Percentiles rank a stretch among this genome's conserved stretches.
Conservation (phyloP, 371 early-diverging fungal species). For the Nematocida sp. region DNA sequence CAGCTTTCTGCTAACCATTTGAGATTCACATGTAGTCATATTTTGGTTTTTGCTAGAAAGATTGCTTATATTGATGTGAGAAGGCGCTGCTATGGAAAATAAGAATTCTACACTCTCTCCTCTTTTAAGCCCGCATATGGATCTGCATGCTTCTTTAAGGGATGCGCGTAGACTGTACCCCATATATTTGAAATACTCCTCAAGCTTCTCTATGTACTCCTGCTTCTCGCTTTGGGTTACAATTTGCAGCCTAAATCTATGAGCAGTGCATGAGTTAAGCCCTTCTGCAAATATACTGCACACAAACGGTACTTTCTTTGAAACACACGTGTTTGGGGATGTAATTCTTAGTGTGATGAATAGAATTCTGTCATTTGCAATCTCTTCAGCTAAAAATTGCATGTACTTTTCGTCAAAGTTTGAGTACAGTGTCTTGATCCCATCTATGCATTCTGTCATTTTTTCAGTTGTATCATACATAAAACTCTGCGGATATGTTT, state of each 20-base stretch:
- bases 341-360: neutral
- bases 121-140: neutral
- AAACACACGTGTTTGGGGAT: neutral
- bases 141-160: neutral
- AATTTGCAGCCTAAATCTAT: conserved; percentile 34
- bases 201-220: neutral
- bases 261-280: neutral
- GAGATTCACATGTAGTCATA: neutral
- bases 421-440: neutral
- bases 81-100: neutral
- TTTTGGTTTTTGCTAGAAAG: neutral
- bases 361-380: conserved; percentile 12
- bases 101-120: conserved; percentile 1
- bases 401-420: conserved; percentile 13
- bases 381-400: neutral
- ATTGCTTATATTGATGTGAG: neutral
- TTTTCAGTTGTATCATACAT: conserved; percentile 18
- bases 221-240: neutral
- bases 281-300: conserved; percentile 37
- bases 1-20: neutral
- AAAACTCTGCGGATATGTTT: neutral
- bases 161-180: conserved; percentile 18
- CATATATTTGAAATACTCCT: conserved; percentile 18
- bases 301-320: conserved; percentile 22
- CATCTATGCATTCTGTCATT: conserved; percentile 6